phyloP scores from a whole-genome alignment of 805 yeast genomes.

The Ogataea glucozyma region DNA sequence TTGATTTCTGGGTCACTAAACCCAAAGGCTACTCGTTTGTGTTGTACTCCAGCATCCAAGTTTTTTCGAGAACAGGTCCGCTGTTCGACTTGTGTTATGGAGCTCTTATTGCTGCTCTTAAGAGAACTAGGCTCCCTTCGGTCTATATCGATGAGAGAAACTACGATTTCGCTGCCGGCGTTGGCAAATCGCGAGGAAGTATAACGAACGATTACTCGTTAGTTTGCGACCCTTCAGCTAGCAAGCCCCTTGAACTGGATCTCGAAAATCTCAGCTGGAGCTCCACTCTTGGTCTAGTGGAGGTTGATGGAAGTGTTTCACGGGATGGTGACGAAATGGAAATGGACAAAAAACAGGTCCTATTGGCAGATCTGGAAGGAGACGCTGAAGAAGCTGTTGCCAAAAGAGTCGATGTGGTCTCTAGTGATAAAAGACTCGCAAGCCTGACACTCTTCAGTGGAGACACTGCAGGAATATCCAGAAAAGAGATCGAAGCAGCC shows the following conservation, averaged over 20 bases:
- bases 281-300: constrained; percentile 63
- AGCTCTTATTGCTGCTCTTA: constrained; percentile 63
- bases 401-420: constrained; percentile 53
- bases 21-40: constrained; percentile 53
- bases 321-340: constrained; percentile 36
- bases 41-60: constrained; percentile 70
- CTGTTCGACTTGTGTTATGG: constrained; percentile 75
- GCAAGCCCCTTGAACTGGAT: constrained; percentile 42
- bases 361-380: constrained; percentile 79
- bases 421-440: constrained; percentile 36
- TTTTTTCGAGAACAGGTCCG: constrained; percentile 82
- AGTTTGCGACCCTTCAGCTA: constrained; percentile 52
- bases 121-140: constrained; percentile 60
- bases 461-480: constrained; percentile 45
- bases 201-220: constrained; percentile 45
- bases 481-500: constrained; percentile 48
- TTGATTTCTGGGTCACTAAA: constrained; percentile 32
- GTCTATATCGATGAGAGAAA: constrained; percentile 67
- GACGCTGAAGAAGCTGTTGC: constrained; percentile 75
- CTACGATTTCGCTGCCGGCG: constrained; percentile 50
- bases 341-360: constrained; percentile 38
- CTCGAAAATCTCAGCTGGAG: constrained; percentile 41
- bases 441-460: constrained; percentile 53
- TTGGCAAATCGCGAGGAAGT: constrained; percentile 34
- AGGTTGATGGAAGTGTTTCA: constrained; percentile 30